Evolutionary conservation across 2,329 filamentous ascomycete species (phyloP), one percentile per base, ranked within the genome.

Genomic region (Fusarium pseudocircinatum): DNA sequence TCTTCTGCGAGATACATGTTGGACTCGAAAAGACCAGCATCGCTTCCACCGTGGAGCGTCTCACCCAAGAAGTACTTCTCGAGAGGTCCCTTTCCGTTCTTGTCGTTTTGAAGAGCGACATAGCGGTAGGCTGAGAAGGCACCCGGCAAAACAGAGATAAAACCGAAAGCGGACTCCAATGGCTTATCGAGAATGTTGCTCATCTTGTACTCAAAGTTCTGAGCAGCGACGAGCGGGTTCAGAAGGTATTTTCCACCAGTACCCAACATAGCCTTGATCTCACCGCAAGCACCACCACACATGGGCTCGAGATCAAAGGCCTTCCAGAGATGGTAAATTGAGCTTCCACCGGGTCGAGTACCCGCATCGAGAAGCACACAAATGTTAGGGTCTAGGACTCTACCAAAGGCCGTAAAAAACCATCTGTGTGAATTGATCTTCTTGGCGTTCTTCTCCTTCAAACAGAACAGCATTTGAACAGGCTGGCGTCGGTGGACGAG

Each of bases 191-290:
- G 88, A 80, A 99, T 99, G 80, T 99, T 99, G 82, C 94, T 97
- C 93, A 99, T 97, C 88, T 99, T 99, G 88, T 99, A 99, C 85
- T 99, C 96, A 78, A 99, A 99, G 80, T 99, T 99, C 79, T 99
- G 96, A 2, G 95, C 95, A 5, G 96, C 96, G 28, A 99, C 94
- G 9, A 99, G 88, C 1, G 96, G 96, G 79, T 98, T 99, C 75
- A 98, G 82, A 40, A 99, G 88, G 78, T 97, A 95, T 83, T 93
- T 96, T 73, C 96, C 95, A 65, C 89, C 91, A 7, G 90, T 90
- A 32, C 92, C 93, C 84, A 98, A 87, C 95, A 98, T 98, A 74
- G 96, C 96, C 84, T 99, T 98, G 86, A 99, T 99, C 83, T 99
- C 96, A 83, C 96, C 96, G 83, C 96, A 99, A 77, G 96, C 96